Conservation (phyloP, 2,329 filamentous ascomycete species). For the Pyrenochaeta sp. region DNA sequence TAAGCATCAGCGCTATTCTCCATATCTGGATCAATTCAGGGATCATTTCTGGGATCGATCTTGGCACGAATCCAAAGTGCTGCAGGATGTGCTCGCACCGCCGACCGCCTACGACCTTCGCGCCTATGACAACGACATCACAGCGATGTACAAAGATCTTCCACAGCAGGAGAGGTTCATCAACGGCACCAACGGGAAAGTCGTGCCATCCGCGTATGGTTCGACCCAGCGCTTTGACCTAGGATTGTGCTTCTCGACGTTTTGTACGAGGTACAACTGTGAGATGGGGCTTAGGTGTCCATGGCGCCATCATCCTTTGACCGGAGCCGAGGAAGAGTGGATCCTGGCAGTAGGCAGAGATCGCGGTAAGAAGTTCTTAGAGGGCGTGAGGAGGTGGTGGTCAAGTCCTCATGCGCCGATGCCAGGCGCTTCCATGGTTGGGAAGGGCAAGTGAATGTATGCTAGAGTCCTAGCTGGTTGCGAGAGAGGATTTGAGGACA, state of each 20-base stretch:
- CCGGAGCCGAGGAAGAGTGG: conserved; percentile 12
- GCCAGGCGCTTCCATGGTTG: conserved; percentile 10
- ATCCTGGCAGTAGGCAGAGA: conserved; percentile 1
- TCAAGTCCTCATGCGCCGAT: conserved; percentile 11
- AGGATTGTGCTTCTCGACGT: conserved; percentile 19
- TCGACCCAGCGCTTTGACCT: conserved; percentile 10
- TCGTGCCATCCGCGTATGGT: conserved; percentile 8
- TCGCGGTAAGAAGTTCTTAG: conserved; percentile 8
- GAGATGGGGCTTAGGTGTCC: conserved; percentile 17
- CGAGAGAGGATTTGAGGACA: too few relatives aligned
- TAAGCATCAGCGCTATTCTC: too few relatives aligned
- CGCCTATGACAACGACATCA: conserved; percentile 7
- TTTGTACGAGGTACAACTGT: conserved; percentile 13
- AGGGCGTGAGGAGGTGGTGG: conserved; percentile 4
- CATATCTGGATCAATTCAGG: too few relatives aligned
- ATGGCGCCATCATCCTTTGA: conserved; percentile 23
- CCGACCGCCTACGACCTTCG: conserved; percentile 13
- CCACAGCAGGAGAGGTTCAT: conserved; percentile 2
- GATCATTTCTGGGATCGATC: too few relatives aligned
- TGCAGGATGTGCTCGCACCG: neutral
- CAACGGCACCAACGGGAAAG: conserved; percentile 15
- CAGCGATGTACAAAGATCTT: neutral
- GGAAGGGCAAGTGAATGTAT: neutral
- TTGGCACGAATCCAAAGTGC: too few relatives aligned
- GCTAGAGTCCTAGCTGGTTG: neutral